Percentiles rank a stretch among this genome's conserved stretches.
phyloP scores from a whole-genome alignment of 225 moss, liverwort and hornwort genomes.

The Polytrichum commune region DNA sequence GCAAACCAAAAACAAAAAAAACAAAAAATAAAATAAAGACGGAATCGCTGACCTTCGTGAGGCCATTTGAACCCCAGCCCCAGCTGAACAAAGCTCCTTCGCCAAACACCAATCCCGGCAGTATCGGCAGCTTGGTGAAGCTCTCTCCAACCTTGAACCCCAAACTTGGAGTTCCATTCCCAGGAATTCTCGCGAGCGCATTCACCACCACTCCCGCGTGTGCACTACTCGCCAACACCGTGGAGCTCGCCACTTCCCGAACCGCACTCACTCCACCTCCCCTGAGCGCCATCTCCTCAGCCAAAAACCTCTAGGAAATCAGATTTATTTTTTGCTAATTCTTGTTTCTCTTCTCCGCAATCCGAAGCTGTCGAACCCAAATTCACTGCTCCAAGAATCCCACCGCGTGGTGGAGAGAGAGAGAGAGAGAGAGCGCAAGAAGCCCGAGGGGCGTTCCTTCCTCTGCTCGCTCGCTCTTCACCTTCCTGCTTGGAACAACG shows the following conservation, averaged over 20 bases:
- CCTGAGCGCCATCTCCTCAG: conserved; percentile 17
- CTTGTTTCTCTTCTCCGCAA: background rate
- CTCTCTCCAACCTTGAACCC: conserved; percentile 22
- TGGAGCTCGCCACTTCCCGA: conserved; percentile 40
- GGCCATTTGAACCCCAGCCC: conserved; percentile 32
- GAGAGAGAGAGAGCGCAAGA: too few relatives aligned
- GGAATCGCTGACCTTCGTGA: conserved; percentile 34
- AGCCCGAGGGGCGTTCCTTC: background rate
- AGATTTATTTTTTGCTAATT: background rate
- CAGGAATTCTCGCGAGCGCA: conserved; percentile 4
- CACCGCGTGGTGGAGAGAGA: too few relatives aligned
- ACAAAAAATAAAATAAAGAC: background rate
- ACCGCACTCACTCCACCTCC: conserved; percentile 26
- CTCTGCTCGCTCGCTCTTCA: background rate
- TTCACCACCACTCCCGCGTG: conserved; percentile 31
- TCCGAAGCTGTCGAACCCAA: too few relatives aligned
- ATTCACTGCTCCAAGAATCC: too few relatives aligned
- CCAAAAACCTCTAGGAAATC: too few relatives aligned
- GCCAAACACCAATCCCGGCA: conserved; percentile 25
- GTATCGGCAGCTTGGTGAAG: conserved; percentile 42
- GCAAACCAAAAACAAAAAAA: background rate
- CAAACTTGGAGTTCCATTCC: conserved; percentile 1
- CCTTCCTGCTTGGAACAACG: background rate
- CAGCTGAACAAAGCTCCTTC: conserved; percentile 33
- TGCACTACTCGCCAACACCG: conserved; percentile 32